These are phyloP conservation scores for Cryptosporidium xiaoi DNA, from an alignment of 169 alveolate species.

Conservation along the genomic window DNA sequence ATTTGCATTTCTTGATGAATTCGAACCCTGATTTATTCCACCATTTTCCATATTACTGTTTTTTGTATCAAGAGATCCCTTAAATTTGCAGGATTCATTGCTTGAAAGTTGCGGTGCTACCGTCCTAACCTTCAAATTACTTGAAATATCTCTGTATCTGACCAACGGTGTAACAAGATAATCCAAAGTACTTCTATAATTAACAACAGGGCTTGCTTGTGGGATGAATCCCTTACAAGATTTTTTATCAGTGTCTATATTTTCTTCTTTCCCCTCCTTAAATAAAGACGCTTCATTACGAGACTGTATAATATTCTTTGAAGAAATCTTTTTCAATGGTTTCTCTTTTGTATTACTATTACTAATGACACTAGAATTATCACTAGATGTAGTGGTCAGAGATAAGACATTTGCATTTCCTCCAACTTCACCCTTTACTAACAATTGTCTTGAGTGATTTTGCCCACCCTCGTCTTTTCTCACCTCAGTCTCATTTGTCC, in stretches of 20 bases:
- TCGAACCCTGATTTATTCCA: not conserved
- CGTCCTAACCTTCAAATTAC: slow-evolving; percentile 45
- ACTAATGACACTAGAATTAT: slow-evolving; percentile 18
- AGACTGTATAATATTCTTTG: not conserved
- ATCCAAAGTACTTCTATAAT: slow-evolving; percentile 60
- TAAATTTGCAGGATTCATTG: slow-evolving; percentile 31
- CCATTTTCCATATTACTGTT: not conserved
- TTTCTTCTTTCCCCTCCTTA: not conserved
- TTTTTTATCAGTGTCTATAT: not conserved
- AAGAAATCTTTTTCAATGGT: not conserved
- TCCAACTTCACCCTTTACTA: slow-evolving; percentile 3
- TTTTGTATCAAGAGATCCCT: not conserved
- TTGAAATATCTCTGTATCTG: slow-evolving; percentile 56
- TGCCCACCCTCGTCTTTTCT: not conserved
- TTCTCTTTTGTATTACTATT: not conserved
- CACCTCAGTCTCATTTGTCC: not conserved
- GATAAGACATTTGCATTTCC: slow-evolving; percentile 21
- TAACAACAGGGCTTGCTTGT: slow-evolving; percentile 62
- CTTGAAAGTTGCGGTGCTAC: slow-evolving; percentile 65
- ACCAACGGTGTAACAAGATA: slow-evolving; percentile 71
- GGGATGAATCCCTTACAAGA: slow-evolving; percentile 38
- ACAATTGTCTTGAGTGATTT: not conserved
- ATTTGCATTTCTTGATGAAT: slow-evolving; percentile 45
- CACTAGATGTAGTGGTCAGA: slow-evolving; percentile 61
- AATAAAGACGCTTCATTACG: not conserved